These are phyloP conservation scores for Fusarium bulbicola DNA, from an alignment of 2,329 filamentous ascomycete genomes.

Conservation along the genomic window DNA sequence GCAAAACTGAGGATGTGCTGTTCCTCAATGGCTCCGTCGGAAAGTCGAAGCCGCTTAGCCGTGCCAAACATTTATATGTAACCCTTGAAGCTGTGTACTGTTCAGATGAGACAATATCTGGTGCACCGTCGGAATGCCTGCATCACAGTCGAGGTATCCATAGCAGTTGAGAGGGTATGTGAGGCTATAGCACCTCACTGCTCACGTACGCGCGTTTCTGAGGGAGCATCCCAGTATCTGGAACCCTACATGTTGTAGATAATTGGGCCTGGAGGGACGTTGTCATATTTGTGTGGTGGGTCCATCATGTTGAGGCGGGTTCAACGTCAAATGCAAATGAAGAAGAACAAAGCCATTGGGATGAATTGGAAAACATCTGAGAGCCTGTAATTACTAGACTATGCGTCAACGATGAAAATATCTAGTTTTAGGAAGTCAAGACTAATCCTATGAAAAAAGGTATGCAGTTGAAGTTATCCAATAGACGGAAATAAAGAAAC, in stretches of 20 bases:
- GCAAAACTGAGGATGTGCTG: neutral
- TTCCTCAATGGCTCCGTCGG: neutral
- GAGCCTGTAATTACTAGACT: neutral
- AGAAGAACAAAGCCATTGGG: neutral
- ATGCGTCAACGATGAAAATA: neutral
- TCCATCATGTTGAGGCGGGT: neutral
- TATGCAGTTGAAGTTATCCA: neutral
- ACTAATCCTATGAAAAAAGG: neutral
- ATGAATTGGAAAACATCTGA: too few relatives aligned
- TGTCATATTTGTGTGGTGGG: slow-evolving; percentile 8
- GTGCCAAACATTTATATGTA: neutral
- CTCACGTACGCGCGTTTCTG: slow-evolving; percentile 27
- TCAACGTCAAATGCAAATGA: neutral
- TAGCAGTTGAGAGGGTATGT: neutral
- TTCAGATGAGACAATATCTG: neutral
- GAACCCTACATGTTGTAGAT: slow-evolving; percentile 22
- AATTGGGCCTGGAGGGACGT: slow-evolving; percentile 23
- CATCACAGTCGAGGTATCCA: neutral
- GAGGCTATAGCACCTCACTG: neutral
- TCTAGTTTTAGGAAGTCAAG: neutral
- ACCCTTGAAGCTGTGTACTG: neutral
- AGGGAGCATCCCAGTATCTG: slow-evolving; percentile 13
- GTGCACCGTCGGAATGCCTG: neutral
- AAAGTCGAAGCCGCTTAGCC: slow-evolving; percentile 14
- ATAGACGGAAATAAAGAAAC: neutral